phyloP scores from a whole-genome alignment of 2,329 filamentous ascomycete genomes.

The Scedosporium dehoogii region DNA sequence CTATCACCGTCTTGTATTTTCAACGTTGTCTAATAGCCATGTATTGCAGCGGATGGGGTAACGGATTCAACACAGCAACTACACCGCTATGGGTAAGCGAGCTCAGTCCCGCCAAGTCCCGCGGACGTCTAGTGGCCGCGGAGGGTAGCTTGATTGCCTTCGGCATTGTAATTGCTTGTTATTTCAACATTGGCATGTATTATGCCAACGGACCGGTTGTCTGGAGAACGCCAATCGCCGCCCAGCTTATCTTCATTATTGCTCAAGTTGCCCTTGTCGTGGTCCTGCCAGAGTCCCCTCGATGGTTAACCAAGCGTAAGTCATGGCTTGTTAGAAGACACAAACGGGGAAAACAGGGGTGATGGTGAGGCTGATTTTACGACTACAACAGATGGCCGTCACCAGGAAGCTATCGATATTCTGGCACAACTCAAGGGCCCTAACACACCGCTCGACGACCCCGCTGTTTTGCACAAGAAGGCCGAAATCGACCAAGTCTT shows the following conservation, averaged over 20 bases:
- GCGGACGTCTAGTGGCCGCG: conserved; percentile 43
- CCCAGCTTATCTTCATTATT: conserved; percentile 1
- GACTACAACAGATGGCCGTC: conserved; percentile 22
- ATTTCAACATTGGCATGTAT: conserved; percentile 23
- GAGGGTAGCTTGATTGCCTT: conserved; percentile 40
- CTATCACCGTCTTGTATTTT: not conserved
- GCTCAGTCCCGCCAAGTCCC: conserved; percentile 31
- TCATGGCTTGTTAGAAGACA: conserved; percentile 13
- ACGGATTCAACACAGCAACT: conserved; percentile 44
- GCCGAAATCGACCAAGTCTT: conserved; percentile 26
- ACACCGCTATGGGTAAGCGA: conserved; percentile 49
- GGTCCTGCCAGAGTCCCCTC: conserved; percentile 27
- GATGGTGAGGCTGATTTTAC: not conserved
- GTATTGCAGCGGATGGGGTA: conserved; percentile 38
- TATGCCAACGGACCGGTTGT: conserved; percentile 8
- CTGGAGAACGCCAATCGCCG: not conserved
- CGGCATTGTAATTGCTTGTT: conserved; percentile 23
- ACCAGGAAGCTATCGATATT: conserved; percentile 25
- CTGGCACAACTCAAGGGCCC: conserved; percentile 31
- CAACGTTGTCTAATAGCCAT: not conserved
- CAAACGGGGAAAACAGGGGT: not conserved
- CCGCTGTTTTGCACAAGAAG: conserved; percentile 2
- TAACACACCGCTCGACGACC: conserved; percentile 52
- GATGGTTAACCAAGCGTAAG: conserved; percentile 25
- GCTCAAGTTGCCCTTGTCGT: conserved; percentile 25